Conservation (phyloP, 2,329 filamentous ascomycete genomes). For the Cladosporium phlei region DNA sequence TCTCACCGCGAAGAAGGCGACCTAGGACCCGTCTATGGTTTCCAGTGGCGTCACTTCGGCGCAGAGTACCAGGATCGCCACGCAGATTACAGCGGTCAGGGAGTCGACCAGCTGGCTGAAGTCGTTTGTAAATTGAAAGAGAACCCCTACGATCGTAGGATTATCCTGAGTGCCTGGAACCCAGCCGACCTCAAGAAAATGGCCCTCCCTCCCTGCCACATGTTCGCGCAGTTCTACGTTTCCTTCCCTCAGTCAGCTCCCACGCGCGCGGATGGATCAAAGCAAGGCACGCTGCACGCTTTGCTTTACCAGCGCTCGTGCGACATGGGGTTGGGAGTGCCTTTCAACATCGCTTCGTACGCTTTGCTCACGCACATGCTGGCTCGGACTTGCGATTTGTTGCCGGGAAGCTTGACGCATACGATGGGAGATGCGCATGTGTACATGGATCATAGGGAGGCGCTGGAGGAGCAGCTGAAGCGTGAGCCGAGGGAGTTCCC, state of each 20-base stretch:
- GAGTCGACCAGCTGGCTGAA: constrained; percentile 87
- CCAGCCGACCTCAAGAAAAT: constrained; percentile 78
- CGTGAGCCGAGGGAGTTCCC: constrained; percentile 80
- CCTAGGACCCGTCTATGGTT: constrained; percentile 92
- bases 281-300: constrained; percentile 71
- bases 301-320: constrained; percentile 90
- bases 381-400: constrained; percentile 76
- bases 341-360: constrained; percentile 96
- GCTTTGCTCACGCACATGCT: constrained; percentile 93
- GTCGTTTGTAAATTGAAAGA: constrained; percentile 80
- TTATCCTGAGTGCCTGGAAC: constrained; percentile 93
- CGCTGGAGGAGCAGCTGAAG: constrained; percentile 72
- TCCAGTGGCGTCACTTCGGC: constrained; percentile 98
- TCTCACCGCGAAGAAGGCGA: constrained; percentile 79
- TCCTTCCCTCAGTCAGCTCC: constrained; percentile 55
- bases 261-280: constrained; percentile 27
- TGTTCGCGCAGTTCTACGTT: constrained; percentile 97
- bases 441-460: constrained; percentile 87
- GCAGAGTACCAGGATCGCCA: constrained; percentile 77
- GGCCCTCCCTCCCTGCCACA: constrained; percentile 91
- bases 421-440: constrained; percentile 99
- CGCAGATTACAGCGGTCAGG: constrained; percentile 79
- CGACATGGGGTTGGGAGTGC: constrained; percentile 95
- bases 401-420: constrained; percentile 83
- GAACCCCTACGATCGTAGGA: constrained; percentile 81